These are phyloP conservation scores for Hippophae gyantsensis DNA, from an alignment of 306 rosid genomes.

Conservation along the genomic window DNA sequence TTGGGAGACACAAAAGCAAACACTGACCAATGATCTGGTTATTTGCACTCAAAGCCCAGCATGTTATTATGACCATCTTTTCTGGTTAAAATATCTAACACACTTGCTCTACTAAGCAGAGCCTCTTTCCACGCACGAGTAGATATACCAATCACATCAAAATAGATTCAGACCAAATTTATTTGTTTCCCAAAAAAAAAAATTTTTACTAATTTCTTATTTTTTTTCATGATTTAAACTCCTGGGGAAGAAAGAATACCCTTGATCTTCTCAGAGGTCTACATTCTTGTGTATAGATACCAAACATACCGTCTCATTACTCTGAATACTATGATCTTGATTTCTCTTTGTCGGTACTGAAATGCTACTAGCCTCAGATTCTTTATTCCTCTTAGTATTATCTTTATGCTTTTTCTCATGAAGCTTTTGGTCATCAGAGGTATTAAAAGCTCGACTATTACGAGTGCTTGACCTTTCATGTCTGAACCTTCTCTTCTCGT, in stretches of 20 bases:
- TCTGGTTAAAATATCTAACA: no score
- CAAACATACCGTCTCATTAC: conserved; percentile 73
- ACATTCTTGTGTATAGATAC: conserved; percentile 24
- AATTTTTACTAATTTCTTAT: not conserved
- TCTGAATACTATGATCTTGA: conserved; percentile 56
- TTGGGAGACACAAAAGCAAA: not conserved
- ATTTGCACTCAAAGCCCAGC: no score
- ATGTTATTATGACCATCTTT: no score
- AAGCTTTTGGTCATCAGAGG: conserved; percentile 53
- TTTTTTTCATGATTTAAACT: not conserved
- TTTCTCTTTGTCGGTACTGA: conserved; percentile 52
- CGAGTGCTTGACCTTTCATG: conserved; percentile 70
- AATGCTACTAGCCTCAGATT: conserved; percentile 40
- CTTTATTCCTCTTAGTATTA: conserved; percentile 64
- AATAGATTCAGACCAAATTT: not conserved
- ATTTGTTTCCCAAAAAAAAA: conserved; percentile 5
- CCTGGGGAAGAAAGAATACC: not conserved
- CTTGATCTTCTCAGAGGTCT: conserved; percentile 4
- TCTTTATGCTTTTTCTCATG: conserved; percentile 71
- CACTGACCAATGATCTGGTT: not conserved
- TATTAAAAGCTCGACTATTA: conserved; percentile 56
- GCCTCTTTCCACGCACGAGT: no score
- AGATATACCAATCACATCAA: not conserved
- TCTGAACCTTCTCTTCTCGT: conserved; percentile 70
- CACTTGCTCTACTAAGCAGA: no score